Percentiles rank a stretch among this genome's conserved stretches.
These are phyloP conservation scores for Corymbia citriodora DNA, from an alignment of 441 rosid species.

Conservation along the genomic window DNA sequence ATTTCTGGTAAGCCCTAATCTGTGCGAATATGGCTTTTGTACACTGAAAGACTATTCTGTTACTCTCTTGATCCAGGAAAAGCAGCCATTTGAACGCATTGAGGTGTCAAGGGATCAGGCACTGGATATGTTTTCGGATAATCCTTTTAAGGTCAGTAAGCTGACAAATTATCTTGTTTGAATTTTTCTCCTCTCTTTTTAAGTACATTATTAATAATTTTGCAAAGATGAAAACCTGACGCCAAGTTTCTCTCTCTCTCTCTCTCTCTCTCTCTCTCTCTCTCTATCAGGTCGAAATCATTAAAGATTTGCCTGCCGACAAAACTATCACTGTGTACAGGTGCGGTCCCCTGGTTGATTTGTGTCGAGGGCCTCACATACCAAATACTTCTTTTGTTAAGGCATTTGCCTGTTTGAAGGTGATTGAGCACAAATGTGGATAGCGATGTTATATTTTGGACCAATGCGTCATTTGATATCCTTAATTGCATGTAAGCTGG, in stretches of 20 bases:
- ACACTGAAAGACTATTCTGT: background rate
- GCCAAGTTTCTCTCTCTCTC: background rate
- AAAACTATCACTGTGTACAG: constrained; percentile 93
- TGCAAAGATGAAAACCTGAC: background rate
- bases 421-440: constrained; percentile 14
- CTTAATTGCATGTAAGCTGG: background rate
- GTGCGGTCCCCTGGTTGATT: constrained; percentile 94
- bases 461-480: background rate
- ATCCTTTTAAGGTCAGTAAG: constrained; percentile 73
- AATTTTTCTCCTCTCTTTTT: background rate
- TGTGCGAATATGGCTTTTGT: background rate
- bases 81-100: constrained; percentile 96
- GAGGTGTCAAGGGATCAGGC: constrained; percentile 93
- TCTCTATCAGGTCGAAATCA: constrained; percentile 73
- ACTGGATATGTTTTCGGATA: constrained; percentile 82
- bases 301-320: constrained; percentile 78
- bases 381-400: constrained; percentile 95
- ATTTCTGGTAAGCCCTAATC: background rate
- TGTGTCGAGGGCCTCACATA: constrained; percentile 99
- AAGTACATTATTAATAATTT: background rate
- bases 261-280: constrained; percentile 1
- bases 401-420: constrained; percentile 95
- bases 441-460: background rate
- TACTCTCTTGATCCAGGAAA: constrained; percentile 43
- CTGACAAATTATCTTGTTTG: background rate